A percentile compares a stretch with the other conserved stretches of the same genome.
phyloP scores from a whole-genome alignment of 352 stramenopile species.

The Globisporangium nagaii region DNA sequence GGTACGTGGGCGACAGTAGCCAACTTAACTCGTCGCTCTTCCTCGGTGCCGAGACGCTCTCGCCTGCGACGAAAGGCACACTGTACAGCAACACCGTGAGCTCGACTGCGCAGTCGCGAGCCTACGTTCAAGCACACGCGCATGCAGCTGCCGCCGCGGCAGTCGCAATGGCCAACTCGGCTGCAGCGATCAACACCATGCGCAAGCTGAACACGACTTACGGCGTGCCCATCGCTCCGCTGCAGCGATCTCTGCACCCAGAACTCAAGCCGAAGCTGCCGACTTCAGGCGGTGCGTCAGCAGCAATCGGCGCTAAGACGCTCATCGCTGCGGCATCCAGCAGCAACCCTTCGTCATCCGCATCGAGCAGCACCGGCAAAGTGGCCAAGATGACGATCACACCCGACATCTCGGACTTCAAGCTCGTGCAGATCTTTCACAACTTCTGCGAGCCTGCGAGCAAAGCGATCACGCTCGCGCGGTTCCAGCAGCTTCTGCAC shows the following conservation, averaged over 20 bases:
- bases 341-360: background rate
- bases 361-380: conserved; percentile 20
- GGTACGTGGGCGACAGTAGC: conserved; percentile 27
- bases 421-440: conserved; percentile 85
- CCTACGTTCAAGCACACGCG: conserved; percentile 17
- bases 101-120: conserved; percentile 1
- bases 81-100: conserved; percentile 10
- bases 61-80: conserved; percentile 26
- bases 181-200: conserved; percentile 43
- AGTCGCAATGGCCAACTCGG: conserved; percentile 55
- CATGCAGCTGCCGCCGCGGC: conserved; percentile 31
- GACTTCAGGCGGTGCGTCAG: conserved; percentile 4
- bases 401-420: conserved; percentile 77
- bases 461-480: conserved; percentile 40
- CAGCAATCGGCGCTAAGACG: background rate
- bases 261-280: conserved; percentile 41
- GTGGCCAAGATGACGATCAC: conserved; percentile 54
- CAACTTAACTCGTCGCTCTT: conserved; percentile 28
- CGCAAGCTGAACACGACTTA: conserved; percentile 48
- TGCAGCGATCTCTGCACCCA: conserved; percentile 28
- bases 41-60: conserved; percentile 34
- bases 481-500: conserved; percentile 61
- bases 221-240: conserved; percentile 41
- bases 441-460: conserved; percentile 61
- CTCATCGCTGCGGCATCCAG: background rate